A percentile compares a stretch with the other conserved stretches of the same genome.
phyloP scores from a whole-genome alignment of 2,329 filamentous ascomycete genomes.

The Stemphylium vesicarium region DNA sequence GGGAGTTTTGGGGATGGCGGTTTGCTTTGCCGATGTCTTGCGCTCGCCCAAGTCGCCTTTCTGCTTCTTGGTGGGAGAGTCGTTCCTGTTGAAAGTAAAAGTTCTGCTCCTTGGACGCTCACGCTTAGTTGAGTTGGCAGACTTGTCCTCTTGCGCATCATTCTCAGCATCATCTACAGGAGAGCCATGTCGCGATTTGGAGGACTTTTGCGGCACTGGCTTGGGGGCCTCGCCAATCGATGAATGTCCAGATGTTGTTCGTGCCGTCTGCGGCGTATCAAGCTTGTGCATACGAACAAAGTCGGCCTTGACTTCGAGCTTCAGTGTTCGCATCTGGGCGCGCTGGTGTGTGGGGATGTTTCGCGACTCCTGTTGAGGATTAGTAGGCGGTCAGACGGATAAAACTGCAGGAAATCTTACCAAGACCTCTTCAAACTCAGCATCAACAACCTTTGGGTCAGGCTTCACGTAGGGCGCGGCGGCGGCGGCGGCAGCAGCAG shows the following conservation, averaged over 20 bases:
- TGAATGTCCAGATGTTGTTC: slow-evolving; percentile 55
- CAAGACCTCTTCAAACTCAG: slow-evolving; percentile 66
- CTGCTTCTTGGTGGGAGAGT: slow-evolving; percentile 76
- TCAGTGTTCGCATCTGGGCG: slow-evolving; percentile 91
- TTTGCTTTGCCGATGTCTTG: slow-evolving; percentile 71
- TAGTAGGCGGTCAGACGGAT: slow-evolving; percentile 29
- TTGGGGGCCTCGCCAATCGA: slow-evolving; percentile 49
- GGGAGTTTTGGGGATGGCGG: slow-evolving; percentile 68
- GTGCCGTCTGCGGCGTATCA: slow-evolving; percentile 57
- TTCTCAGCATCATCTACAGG: slow-evolving; percentile 26
- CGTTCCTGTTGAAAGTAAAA: slow-evolving; percentile 78
- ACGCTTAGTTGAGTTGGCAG: slow-evolving; percentile 49
- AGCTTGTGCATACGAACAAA: slow-evolving; percentile 90
- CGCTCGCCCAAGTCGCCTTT: slow-evolving; percentile 62
- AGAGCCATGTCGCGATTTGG: slow-evolving; percentile 41
- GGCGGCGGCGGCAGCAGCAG: slow-evolving; percentile 21
- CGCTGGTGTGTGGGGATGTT: slow-evolving; percentile 95
- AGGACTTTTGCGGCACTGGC: slow-evolving; percentile 52
- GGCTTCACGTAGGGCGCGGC: slow-evolving; percentile 45
- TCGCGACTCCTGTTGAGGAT: slow-evolving; percentile 71
- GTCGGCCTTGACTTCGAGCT: slow-evolving; percentile 90
- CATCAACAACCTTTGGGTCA: slow-evolving; percentile 64
- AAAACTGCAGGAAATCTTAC: slow-evolving; percentile 53
- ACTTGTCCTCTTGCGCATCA: slow-evolving; percentile 14
- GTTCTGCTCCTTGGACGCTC: slow-evolving; percentile 71